phyloP scores from a whole-genome alignment of 306 rosid species.

The Vachellia collinsii region DNA sequence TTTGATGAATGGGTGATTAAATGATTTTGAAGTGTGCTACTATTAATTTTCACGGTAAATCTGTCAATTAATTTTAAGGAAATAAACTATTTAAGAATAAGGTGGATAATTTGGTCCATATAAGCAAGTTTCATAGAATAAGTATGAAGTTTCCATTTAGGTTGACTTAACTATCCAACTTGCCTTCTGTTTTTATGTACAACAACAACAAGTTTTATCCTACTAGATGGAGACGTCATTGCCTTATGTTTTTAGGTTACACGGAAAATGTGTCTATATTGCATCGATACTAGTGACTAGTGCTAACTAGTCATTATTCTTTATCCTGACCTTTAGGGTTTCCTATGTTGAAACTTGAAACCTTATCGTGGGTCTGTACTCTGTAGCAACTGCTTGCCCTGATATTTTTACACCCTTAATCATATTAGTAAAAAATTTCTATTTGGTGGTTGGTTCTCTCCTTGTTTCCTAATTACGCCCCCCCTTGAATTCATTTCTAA shows the following conservation, averaged over 20 bases:
- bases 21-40: not conserved
- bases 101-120: slow-evolving; percentile 1
- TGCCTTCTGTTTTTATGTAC: not conserved
- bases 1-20: slow-evolving; percentile 6
- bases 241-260: not conserved
- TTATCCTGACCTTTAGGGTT: not conserved
- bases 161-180: slow-evolving; percentile 10
- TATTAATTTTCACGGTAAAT: not conserved
- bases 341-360: slow-evolving; percentile 14
- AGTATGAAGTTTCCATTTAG: not conserved
- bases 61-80: slow-evolving; percentile 3
- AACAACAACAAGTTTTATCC: too few species aligned
- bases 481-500: not conserved
- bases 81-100: not conserved
- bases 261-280: not conserved
- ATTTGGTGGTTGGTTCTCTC: not conserved
- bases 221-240: too few species aligned
- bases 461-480: too few species aligned
- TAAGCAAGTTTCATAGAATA: not conserved
- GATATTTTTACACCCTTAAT: slow-evolving; percentile 7
- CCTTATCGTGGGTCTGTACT: slow-evolving; percentile 10
- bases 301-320: slow-evolving; percentile 8
- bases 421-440: slow-evolving; percentile 20
- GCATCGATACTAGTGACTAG: not conserved
- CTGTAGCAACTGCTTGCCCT: slow-evolving; percentile 18